Evolutionary conservation across 306 rosid species (phyloP), one percentile per base, ranked within the genome.

Genomic region (Lithocarpus polystachyus): DNA sequence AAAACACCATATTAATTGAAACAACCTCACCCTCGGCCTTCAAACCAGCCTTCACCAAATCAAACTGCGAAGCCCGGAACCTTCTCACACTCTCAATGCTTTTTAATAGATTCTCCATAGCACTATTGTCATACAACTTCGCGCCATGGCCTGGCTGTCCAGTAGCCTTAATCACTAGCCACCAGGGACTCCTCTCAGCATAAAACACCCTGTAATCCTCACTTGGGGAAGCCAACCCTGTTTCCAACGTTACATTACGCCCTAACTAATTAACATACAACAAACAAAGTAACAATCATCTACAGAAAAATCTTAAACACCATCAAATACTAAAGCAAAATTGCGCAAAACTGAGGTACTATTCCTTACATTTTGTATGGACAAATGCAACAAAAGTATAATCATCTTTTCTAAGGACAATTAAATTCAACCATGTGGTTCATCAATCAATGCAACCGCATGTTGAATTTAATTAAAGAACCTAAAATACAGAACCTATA

Each of bases 131-230:
- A 85, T 89, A 95, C 40, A 95, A 97, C 91, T 89, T 92, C 13
- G 99, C 89, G 40, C 99, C 99, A 81, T 95, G 99, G 2, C 99
- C 99, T 0, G 98, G 99, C 17, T 91, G 92, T 31, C 98, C 98
- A 31, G 86, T 77, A 6, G 96, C 94, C 89, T 91, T 95, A 65
- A 95, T 95, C 73, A 85, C 88, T 85, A 91, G 12, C 99, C 99
- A 95, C 98, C 91, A 87, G 0, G 98, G 95, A 22, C 88, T 71
- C 89, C 92, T 90, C 89, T 95, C 99, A 0, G 90, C 96, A 78
- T 89, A 92, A 74, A 91, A 92, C 1, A 76, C 88, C 89, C 92
- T 86, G 81, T 92, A 95, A 20, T 88, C 67, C 75, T 83, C 92
- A 65, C 72, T 71, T 5, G 90, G 88, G 2, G 98, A 95, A 48